phyloP scores from a whole-genome alignment of 176 grass and related monocot genomes.

The Cenchrus purpureus region DNA sequence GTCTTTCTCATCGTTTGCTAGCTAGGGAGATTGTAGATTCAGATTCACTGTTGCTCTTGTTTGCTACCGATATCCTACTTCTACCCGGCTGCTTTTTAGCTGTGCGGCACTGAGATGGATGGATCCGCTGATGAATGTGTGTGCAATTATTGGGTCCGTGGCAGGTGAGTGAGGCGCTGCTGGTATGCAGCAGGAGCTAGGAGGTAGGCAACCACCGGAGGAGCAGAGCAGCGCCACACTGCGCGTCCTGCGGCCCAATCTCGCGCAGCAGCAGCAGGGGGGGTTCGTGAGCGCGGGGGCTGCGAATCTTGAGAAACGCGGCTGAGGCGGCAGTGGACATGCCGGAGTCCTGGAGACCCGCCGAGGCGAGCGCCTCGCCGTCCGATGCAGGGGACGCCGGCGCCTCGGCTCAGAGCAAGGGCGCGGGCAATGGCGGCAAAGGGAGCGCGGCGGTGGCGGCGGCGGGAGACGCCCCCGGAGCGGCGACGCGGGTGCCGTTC shows the following conservation, averaged over 20 bases:
- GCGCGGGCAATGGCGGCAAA: slow-evolving; percentile 17
- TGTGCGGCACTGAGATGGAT: not conserved
- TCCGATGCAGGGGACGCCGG: not conserved
- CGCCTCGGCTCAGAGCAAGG: not conserved
- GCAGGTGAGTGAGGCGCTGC: slow-evolving; percentile 44
- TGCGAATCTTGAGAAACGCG: slow-evolving; percentile 5
- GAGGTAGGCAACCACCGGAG: not conserved
- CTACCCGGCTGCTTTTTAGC: not conserved
- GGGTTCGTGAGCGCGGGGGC: not conserved
- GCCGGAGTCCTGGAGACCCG: slow-evolving; percentile 50
- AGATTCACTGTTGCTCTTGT: slow-evolving; percentile 30
- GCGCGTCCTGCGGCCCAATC: slow-evolving; percentile 2
- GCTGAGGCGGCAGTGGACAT: slow-evolving; percentile 6
- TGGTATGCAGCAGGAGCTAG: slow-evolving; percentile 57
- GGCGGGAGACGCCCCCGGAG: no score
- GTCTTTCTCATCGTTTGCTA: not conserved
- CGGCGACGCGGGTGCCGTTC: slow-evolving; percentile 63
- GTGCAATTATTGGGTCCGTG: slow-evolving; percentile 39
- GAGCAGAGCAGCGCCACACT: not conserved
- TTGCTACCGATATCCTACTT: slow-evolving; percentile 16
- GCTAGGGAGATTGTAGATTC: slow-evolving; percentile 41
- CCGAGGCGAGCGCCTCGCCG: slow-evolving; percentile 40
- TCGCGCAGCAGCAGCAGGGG: not conserved
- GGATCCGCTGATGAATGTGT: slow-evolving; percentile 44
- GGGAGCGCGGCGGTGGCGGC: not conserved